Conservation (phyloP, 129 eudicot genomes). For the Rutidosis leptorrhynchoides region DNA sequence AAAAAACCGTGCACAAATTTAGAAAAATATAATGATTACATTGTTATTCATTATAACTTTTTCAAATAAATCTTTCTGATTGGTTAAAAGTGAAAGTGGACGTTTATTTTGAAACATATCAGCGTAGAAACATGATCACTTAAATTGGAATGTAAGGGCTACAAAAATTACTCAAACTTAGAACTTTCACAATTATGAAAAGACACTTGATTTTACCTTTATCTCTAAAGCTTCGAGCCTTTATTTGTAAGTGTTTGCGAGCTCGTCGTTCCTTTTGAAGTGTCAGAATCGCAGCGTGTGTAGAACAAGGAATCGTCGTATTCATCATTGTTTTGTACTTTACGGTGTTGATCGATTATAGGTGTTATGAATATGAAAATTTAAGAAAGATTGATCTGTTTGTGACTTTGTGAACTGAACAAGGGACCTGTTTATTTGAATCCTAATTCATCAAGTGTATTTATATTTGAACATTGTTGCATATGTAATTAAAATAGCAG, state of each 20-base stretch:
- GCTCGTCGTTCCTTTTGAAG: background rate
- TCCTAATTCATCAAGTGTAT: background rate
- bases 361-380: background rate
- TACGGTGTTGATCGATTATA: background rate
- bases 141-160: too few relatives aligned
- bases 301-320: background rate
- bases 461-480: background rate
- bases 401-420: background rate
- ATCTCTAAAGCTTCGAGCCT: slow-evolving; percentile 3
- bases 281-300: background rate
- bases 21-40: too few relatives aligned
- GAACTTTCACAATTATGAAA: background rate
- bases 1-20: too few relatives aligned
- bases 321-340: slow-evolving; percentile 1
- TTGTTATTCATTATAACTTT: too few relatives aligned
- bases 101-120: too few relatives aligned
- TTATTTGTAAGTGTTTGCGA: background rate
- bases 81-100: too few relatives aligned
- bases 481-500: background rate
- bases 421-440: slow-evolving; percentile 15
- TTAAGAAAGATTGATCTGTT: background rate
- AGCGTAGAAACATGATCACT: too few relatives aligned
- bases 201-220: slow-evolving; percentile 7
- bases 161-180: background rate
- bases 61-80: too few relatives aligned